Evolutionary conservation across 2,329 filamentous ascomycete genomes (phyloP).

Genomic region (Arthrobotrys sphaeroides): DNA sequence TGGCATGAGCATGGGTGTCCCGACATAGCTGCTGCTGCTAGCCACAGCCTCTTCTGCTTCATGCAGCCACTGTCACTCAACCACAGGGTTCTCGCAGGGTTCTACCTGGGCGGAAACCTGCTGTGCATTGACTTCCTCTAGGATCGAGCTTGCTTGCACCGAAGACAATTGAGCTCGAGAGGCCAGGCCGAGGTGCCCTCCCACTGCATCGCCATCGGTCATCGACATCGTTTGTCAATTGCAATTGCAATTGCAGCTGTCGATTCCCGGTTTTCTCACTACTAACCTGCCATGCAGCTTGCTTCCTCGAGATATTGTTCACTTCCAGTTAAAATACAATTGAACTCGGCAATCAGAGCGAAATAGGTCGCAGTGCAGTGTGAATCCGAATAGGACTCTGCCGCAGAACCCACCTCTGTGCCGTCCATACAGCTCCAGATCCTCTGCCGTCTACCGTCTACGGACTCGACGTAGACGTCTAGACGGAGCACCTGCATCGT

Average conservation of each 20-base stretch:
- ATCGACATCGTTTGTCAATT: slow-evolving; percentile 2
- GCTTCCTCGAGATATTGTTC: too few species aligned
- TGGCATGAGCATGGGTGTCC: slow-evolving; percentile 11
- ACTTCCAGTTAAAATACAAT: too few species aligned
- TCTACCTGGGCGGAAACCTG: slow-evolving; percentile 3
- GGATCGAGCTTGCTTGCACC: too few species aligned
- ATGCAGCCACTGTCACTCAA: slow-evolving; percentile 20
- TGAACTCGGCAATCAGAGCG: not conserved
- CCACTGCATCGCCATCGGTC: slow-evolving; percentile 9
- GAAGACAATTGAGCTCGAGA: too few species aligned
- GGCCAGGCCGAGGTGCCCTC: too few species aligned
- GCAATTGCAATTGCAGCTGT: not conserved
- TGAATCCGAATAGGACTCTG: slow-evolving; percentile 3
- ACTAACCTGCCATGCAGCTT: too few species aligned
- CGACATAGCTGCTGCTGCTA: not conserved
- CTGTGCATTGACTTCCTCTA: slow-evolving; percentile 6
- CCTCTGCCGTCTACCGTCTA: slow-evolving; percentile 14
- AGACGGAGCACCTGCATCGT: slow-evolving; percentile 5
- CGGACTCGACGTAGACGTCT: not conserved
- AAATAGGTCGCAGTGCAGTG: not conserved
- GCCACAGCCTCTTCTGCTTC: slow-evolving; percentile 18
- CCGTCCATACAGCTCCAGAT: not conserved
- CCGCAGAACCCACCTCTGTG: slow-evolving; percentile 15
- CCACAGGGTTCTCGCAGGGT: slow-evolving; percentile 20
- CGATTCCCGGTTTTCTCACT: too few species aligned